A percentile compares a stretch with the other conserved stretches of the same genome.
phyloP scores from a whole-genome alignment of 2,329 filamentous ascomycete species.

The Keithomyces neogunnii region DNA sequence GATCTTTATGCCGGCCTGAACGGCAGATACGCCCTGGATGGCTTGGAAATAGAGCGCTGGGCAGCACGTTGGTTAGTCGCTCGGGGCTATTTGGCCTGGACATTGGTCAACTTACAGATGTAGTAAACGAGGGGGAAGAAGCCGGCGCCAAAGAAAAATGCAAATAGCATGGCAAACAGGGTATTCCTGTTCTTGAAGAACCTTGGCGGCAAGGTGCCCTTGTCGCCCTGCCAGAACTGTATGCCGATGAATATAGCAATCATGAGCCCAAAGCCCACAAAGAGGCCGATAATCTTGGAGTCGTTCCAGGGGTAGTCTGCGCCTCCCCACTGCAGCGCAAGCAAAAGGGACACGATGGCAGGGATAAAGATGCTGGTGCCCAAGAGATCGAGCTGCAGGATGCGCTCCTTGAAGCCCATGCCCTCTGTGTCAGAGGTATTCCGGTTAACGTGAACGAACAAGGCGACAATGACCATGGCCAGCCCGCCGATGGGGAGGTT shows the following conservation, averaged over 20 bases:
- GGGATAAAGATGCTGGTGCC: slow-evolving; percentile 44
- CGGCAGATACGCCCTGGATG: slow-evolving; percentile 42
- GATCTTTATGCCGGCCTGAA: slow-evolving; percentile 45
- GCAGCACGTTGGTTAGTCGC: not conserved
- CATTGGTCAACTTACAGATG: slow-evolving; percentile 29
- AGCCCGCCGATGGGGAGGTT: slow-evolving; percentile 39
- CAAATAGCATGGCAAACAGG: slow-evolving; percentile 32
- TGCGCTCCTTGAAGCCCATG: slow-evolving; percentile 24
- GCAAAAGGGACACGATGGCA: slow-evolving; percentile 41
- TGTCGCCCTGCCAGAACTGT: slow-evolving; percentile 33
- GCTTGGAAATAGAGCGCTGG: slow-evolving; percentile 45
- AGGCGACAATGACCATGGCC: slow-evolving; percentile 37
- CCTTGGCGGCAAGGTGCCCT: slow-evolving; percentile 37
- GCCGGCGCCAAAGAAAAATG: slow-evolving; percentile 39
- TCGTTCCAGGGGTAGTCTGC: slow-evolving; percentile 41
- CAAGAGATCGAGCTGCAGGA: slow-evolving; percentile 39
- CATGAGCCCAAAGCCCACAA: slow-evolving; percentile 39
- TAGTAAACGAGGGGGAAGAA: slow-evolving; percentile 49
- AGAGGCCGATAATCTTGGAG: slow-evolving; percentile 40
- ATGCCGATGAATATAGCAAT: slow-evolving; percentile 37
- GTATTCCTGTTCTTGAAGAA: slow-evolving; percentile 36
- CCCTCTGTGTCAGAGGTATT: slow-evolving; percentile 23
- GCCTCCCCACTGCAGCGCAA: slow-evolving; percentile 51
- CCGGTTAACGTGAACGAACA: slow-evolving; percentile 35
- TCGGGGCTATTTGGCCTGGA: slow-evolving; percentile 17